Evolutionary conservation across 2,329 filamentous ascomycete species (phyloP).

Genomic region (Ophiostoma sp.): DNA sequence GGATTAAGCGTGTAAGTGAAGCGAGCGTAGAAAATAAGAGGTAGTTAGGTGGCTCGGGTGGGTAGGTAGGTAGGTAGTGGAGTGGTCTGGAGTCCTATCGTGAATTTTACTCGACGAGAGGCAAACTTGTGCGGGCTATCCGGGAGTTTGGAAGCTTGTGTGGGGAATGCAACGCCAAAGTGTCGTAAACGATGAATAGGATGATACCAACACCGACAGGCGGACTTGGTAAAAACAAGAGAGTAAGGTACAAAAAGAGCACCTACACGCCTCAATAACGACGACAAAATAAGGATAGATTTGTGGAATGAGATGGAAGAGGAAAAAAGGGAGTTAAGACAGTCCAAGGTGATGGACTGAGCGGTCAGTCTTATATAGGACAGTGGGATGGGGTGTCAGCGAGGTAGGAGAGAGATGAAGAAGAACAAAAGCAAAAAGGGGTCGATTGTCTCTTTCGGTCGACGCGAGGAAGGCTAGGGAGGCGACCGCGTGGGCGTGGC

Average conservation of each 20-base stretch:
- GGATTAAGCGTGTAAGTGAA: conserved; percentile 18
- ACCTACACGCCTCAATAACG: conserved; percentile 41
- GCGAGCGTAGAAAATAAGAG: conserved; percentile 13
- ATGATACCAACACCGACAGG: background rate
- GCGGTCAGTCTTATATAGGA: conserved; percentile 22
- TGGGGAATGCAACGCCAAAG: conserved; percentile 27
- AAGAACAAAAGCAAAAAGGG: conserved; percentile 19
- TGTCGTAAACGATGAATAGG: background rate
- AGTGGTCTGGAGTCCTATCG: conserved; percentile 21
- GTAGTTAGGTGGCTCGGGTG: background rate
- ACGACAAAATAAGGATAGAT: conserved; percentile 37
- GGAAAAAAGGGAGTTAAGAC: background rate
- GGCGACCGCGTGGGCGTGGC: conserved; percentile 22
- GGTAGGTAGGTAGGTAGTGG: conserved; percentile 16
- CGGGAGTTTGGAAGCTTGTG: conserved; percentile 22
- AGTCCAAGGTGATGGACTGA: background rate
- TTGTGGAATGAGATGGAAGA: conserved; percentile 20
- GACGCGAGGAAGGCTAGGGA: conserved; percentile 22
- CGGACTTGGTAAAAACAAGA: background rate
- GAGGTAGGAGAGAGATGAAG: background rate
- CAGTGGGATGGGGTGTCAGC: conserved; percentile 4
- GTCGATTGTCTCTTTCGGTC: conserved; percentile 18
- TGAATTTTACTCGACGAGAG: conserved; percentile 25
- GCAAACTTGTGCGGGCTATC: conserved; percentile 14
- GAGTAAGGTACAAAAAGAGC: conserved; percentile 34